Evolutionary conservation across 371 early-diverging fungal genomes (phyloP).

Genomic region (Saksenaea oblongispora): DNA sequence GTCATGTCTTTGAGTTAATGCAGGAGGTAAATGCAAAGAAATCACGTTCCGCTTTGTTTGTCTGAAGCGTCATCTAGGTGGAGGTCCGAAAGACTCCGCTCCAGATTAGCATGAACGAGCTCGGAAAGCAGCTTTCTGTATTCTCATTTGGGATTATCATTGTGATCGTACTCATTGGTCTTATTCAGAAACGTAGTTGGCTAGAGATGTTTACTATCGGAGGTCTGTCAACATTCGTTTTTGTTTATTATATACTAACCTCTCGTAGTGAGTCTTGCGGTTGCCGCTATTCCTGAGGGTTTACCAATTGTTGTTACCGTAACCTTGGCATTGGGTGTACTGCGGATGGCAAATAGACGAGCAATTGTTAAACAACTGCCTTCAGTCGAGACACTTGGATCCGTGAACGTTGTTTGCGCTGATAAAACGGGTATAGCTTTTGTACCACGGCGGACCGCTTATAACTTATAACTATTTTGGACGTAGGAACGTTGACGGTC

Average conservation of each 20-base stretch:
- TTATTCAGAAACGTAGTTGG: slow-evolving; percentile 85
- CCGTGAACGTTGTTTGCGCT: slow-evolving; percentile 85
- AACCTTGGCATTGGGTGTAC: slow-evolving; percentile 86
- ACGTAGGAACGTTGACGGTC: slow-evolving; percentile 73
- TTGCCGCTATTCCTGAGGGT: slow-evolving; percentile 96
- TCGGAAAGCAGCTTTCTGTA: slow-evolving; percentile 83
- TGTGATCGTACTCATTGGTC: slow-evolving; percentile 87
- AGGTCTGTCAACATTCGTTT: slow-evolving; percentile 34
- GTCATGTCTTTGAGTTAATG: slow-evolving; percentile 82
- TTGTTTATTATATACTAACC: background rate
- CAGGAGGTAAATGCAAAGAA: slow-evolving; percentile 57
- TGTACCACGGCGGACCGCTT: background rate
- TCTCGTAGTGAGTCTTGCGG: slow-evolving; percentile 75
- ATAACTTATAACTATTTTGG: background rate
- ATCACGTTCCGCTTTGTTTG: background rate
- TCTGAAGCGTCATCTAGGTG: slow-evolving; percentile 40
- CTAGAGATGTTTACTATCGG: slow-evolving; percentile 96
- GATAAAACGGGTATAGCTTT: slow-evolving; percentile 85
- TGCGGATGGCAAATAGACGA: slow-evolving; percentile 86
- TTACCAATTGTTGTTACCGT: slow-evolving; percentile 93
- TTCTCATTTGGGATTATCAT: slow-evolving; percentile 87
- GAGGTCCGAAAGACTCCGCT: slow-evolving; percentile 84
- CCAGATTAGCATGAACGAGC: slow-evolving; percentile 85
- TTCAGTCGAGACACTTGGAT: slow-evolving; percentile 90
- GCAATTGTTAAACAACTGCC: slow-evolving; percentile 91